phyloP scores from a whole-genome alignment of 2,329 filamentous ascomycete species.

The Claviceps africana region DNA sequence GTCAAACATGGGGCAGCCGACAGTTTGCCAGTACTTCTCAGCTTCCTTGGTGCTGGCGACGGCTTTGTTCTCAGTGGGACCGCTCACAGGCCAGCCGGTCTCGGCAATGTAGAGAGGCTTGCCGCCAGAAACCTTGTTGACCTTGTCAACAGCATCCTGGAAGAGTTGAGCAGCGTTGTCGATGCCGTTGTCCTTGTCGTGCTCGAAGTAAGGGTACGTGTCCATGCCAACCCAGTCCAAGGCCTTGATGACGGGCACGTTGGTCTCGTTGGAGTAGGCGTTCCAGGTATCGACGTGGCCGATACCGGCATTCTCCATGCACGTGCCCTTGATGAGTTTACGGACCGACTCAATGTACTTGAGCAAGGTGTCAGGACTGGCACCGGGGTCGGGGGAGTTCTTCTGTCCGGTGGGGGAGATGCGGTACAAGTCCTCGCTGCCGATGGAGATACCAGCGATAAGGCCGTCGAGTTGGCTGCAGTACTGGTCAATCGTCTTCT shows the following conservation, averaged over 20 bases:
- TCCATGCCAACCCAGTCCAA: constrained; percentile 74
- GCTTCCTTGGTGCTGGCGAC: constrained; percentile 54
- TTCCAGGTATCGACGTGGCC: constrained; percentile 91
- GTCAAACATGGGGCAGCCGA: constrained; percentile 58
- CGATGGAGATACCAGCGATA: constrained; percentile 72
- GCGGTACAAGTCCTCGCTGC: constrained; percentile 77
- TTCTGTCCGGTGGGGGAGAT: constrained; percentile 54
- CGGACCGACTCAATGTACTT: constrained; percentile 59
- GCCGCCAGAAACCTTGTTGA: constrained; percentile 41
- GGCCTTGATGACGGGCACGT: constrained; percentile 53
- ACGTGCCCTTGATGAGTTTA: constrained; percentile 46
- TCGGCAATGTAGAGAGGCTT: constrained; percentile 79
- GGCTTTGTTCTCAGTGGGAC: constrained; percentile 45
- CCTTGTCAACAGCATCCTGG: constrained; percentile 48
- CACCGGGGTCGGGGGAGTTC: constrained; percentile 48
- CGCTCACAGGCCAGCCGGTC: constrained; percentile 73
- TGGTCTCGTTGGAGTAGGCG: constrained; percentile 58
- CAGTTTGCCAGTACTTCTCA: constrained; percentile 65
- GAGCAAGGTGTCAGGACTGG: constrained; percentile 46
- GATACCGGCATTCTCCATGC: constrained; percentile 42
- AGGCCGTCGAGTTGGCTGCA: constrained; percentile 49
- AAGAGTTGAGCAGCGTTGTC: constrained; percentile 52
- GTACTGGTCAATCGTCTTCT: constrained; percentile 53
- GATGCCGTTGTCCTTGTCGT: constrained; percentile 51
- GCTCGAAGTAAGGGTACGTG: constrained; percentile 75